Percentiles rank a stretch among this genome's conserved stretches.
Conservation (phyloP, 2,329 filamentous ascomycete genomes). For the Diplodia corticola region DNA sequence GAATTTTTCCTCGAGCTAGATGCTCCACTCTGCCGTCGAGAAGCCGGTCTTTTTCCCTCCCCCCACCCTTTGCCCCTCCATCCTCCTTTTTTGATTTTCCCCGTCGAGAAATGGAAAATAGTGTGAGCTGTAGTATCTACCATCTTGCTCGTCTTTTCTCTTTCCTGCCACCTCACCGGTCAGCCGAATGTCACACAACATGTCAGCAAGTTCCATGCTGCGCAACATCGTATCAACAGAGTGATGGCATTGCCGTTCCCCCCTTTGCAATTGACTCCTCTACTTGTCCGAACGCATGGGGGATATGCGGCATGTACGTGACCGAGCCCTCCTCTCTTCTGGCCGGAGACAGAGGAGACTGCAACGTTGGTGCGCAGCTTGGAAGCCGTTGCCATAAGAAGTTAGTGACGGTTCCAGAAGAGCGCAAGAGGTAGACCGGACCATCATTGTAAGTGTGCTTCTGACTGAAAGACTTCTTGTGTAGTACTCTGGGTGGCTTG, state of each 20-base stretch:
- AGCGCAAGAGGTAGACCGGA: too few species aligned
- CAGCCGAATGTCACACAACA: background rate
- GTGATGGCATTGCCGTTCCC: background rate
- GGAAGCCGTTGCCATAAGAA: too few species aligned
- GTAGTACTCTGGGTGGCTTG: too few species aligned
- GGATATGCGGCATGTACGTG: background rate
- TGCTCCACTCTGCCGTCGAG: background rate
- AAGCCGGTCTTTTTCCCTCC: background rate
- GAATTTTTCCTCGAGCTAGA: background rate
- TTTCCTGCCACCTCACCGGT: background rate
- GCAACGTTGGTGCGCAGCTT: too few species aligned
- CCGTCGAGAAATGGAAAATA: background rate
- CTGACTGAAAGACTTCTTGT: too few species aligned
- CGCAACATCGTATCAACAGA: background rate
- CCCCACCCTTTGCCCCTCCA: background rate
- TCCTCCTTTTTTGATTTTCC: background rate
- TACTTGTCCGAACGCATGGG: background rate
- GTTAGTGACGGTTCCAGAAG: too few species aligned
- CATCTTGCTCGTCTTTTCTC: background rate
- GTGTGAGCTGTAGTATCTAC: background rate
- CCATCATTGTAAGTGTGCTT: too few species aligned
- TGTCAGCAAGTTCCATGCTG: background rate
- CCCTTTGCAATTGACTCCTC: background rate
- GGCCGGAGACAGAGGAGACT: background rate
- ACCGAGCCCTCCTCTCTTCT: background rate